Conservation (phyloP, 75 land plant species). For the Adiantum capillusveneris region DNA sequence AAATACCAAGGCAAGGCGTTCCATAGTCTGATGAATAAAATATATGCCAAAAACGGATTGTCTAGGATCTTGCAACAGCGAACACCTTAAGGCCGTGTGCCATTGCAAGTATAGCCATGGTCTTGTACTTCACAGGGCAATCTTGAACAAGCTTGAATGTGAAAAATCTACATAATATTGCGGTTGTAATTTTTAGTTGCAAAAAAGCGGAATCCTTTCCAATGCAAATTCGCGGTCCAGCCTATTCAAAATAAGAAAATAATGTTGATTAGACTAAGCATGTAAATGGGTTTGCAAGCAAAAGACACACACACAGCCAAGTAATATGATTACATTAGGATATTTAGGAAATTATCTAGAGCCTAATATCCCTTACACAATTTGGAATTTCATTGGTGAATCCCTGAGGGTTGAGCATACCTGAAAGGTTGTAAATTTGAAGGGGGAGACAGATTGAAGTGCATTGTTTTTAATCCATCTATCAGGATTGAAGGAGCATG, state of each 20-base stretch:
- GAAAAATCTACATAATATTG: conserved; percentile 27
- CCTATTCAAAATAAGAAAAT: conserved; percentile 16
- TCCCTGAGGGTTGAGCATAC: no score
- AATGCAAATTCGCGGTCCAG: conserved; percentile 26
- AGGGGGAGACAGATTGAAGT: conserved; percentile 41
- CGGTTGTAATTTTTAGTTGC: conserved; percentile 29
- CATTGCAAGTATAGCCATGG: conserved; percentile 26
- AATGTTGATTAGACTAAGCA: not conserved
- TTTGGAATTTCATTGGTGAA: not conserved
- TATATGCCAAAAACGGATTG: no score
- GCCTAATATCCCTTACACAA: not conserved
- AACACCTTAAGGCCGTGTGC: conserved; percentile 14
- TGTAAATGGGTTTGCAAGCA: not conserved
- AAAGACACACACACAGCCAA: not conserved
- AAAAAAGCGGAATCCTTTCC: conserved; percentile 32
- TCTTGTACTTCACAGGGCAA: conserved; percentile 13
- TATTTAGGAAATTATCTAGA: not conserved
- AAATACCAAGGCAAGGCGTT: no score
- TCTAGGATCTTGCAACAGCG: no score
- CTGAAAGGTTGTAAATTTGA: conserved; percentile 67
- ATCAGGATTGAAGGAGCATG: conserved; percentile 44
- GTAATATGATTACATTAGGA: not conserved
- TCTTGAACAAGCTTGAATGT: conserved; percentile 12
- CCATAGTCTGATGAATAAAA: no score
- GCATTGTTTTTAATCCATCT: conserved; percentile 57